Conservation (phyloP, 768 basidiomycete genomes). For the Tylopilus cervinicoccineus region DNA sequence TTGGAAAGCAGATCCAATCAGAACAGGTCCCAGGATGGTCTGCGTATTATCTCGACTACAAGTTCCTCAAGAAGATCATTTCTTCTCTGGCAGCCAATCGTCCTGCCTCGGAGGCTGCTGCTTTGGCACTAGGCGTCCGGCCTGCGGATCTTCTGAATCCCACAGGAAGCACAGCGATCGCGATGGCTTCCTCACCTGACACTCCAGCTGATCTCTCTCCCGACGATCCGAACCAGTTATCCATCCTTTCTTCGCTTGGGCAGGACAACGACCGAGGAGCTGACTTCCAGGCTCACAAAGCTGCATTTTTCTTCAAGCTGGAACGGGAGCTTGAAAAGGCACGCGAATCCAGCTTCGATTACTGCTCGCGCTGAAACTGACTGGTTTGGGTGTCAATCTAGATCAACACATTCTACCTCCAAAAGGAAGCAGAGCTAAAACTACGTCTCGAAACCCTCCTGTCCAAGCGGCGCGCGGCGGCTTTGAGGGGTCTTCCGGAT, state of each 20-base stretch:
- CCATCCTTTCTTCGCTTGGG: slow-evolving; percentile 56
- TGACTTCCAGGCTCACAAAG: slow-evolving; percentile 91
- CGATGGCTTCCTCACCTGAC: slow-evolving; percentile 19
- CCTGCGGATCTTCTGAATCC: slow-evolving; percentile 50
- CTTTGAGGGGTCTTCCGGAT: slow-evolving; percentile 68
- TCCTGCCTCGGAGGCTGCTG: slow-evolving; percentile 86
- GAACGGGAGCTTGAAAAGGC: slow-evolving; percentile 98
- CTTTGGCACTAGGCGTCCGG: slow-evolving; percentile 77
- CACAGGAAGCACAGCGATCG: slow-evolving; percentile 31
- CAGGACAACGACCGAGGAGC: slow-evolving; percentile 73
- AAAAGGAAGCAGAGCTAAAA: slow-evolving; percentile 94
- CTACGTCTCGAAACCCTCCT: slow-evolving; percentile 89
- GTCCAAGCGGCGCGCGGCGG: slow-evolving; percentile 86
- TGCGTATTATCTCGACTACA: slow-evolving; percentile 94
- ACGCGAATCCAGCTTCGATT: slow-evolving; percentile 17
- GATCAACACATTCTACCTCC: slow-evolving; percentile 98
- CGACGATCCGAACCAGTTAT: slow-evolving; percentile 47
- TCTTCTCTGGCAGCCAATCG: slow-evolving; percentile 89
- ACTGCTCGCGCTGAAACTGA: slow-evolving; percentile 3
- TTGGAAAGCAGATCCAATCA: slow-evolving; percentile 95
- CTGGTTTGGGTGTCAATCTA: slow-evolving; percentile 31
- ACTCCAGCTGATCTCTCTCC: slow-evolving; percentile 15
- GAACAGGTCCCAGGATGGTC: slow-evolving; percentile 99
- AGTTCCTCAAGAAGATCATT: slow-evolving; percentile 97
- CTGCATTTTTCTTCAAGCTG: slow-evolving; percentile 98